Evolutionary conservation across 2,329 filamentous ascomycete genomes (phyloP).

Genomic region (Teratosphaeria viscida): DNA sequence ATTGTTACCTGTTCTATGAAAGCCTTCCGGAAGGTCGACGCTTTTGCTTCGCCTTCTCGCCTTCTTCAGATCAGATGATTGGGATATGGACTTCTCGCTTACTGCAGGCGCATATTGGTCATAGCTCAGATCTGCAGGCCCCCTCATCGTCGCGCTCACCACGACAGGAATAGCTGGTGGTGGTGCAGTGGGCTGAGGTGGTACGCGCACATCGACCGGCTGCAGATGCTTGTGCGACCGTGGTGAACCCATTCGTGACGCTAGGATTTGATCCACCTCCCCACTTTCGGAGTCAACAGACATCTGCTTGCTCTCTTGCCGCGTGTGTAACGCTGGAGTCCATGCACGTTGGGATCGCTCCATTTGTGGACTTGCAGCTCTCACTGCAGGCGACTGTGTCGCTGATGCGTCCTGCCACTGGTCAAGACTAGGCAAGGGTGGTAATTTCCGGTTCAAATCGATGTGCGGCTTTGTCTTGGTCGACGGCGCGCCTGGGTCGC

Average conservation of each 20-base stretch:
- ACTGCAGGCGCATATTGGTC: not conserved
- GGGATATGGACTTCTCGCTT: constrained; percentile 3
- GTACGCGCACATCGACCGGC: constrained; percentile 3
- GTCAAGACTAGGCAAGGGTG: constrained; percentile 37
- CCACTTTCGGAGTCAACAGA: constrained; percentile 1
- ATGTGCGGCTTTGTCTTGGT: constrained; percentile 10
- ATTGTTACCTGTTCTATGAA: not conserved
- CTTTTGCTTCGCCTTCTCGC: not conserved
- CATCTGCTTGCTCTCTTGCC: constrained; percentile 1
- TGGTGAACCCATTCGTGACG: constrained; percentile 11
- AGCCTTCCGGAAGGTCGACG: not conserved
- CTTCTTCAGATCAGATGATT: constrained; percentile 1
- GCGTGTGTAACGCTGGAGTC: not conserved
- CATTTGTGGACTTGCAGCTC: not conserved
- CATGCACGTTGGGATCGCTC: not conserved
- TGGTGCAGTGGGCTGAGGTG: constrained; percentile 7
- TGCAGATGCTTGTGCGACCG: constrained; percentile 4
- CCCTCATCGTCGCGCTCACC: constrained; percentile 3
- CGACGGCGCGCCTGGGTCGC: not conserved
- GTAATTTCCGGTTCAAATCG: constrained; percentile 38
- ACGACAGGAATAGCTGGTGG: not conserved
- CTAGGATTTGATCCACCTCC: constrained; percentile 9
- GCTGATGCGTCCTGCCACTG: constrained; percentile 21
- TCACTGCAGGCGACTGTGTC: not conserved
- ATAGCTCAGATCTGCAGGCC: constrained; percentile 1